Base-by-base conservation (phyloP, 2,329 filamentous ascomycete species). In the Penicillium sp. region DNA sequence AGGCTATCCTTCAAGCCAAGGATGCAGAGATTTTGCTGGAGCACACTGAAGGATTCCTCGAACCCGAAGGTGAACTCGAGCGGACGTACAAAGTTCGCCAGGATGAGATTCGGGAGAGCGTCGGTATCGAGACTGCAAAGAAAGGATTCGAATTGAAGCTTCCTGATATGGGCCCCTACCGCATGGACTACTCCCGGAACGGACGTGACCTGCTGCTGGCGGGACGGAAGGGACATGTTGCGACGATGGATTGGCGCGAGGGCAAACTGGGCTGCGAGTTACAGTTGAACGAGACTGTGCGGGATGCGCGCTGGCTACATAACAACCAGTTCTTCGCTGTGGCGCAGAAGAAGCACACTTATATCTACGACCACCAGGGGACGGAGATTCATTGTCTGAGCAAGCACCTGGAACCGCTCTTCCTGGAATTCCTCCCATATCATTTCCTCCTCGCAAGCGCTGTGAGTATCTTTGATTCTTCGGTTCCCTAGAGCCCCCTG, bases 391-490 rank as follows among this genome's bases (percentile, higher is more conserved):
- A 99, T 72, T 92, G 90, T 70, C 77, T 99, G 68, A 87, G 86
- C 73, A 94, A 94, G 72, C 93, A 96, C 71, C 84, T 90, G 58
- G 94, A 99, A 72, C 90, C 95, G 15, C 88, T 89, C 13, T 88
- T 95, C 72, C 91, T 99, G 82, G 91, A 97, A 74, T 99, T 97
- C 70, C 79, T 97, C 15, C 93, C 93, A 0, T 97, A 97, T 70
- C 94, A 99, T 72, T 99, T 96, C 72, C 84, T 99, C 40, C 81
- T 99, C 46, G 89, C 90, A 18, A 96, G 91, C 18, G 83, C 93
- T 66, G 88, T 89, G 74, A 79, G 86, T 81, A 55, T 39, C 9
- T 12, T 7, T 7, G 2, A 21, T 25, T 38, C 15, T 27, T 34
- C 6, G 13, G 34, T 42, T 32, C 18, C 27, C 7, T 18, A 13